phyloP scores from a whole-genome alignment of 768 basidiomycete species.

The Paxillus ammoniavirescens region DNA sequence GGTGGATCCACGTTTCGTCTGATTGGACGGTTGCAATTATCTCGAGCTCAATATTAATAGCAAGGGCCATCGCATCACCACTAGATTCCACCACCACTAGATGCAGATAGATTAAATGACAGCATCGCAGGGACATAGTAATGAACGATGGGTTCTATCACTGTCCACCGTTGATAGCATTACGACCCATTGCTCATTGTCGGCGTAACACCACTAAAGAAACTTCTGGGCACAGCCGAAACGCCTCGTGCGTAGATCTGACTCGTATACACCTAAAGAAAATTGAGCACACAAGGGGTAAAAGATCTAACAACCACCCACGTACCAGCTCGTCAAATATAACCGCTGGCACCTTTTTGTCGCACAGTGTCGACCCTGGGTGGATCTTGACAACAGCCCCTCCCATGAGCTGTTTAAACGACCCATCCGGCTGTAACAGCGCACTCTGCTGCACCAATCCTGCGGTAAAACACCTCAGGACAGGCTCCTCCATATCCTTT shows the following conservation, averaged over 20 bases:
- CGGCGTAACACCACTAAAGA: constrained; percentile 29
- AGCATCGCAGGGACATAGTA: neutral
- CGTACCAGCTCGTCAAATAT: constrained; percentile 92
- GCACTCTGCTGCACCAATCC: constrained; percentile 87
- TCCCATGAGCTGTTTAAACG: constrained; percentile 82
- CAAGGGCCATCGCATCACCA: too few species aligned
- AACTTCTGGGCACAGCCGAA: constrained; percentile 69
- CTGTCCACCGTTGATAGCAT: constrained; percentile 5
- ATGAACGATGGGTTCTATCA: constrained; percentile 4
- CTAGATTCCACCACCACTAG: neutral
- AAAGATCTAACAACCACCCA: constrained; percentile 1
- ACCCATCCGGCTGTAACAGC: constrained; percentile 78
- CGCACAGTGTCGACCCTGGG: constrained; percentile 78
- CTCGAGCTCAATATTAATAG: neutral
- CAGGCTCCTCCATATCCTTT: constrained; percentile 63
- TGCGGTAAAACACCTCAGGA: constrained; percentile 68
- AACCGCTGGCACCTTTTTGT: constrained; percentile 82
- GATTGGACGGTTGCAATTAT: too few species aligned
- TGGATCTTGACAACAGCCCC: constrained; percentile 85
- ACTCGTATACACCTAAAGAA: constrained; percentile 69
- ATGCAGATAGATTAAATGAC: constrained; percentile 12
- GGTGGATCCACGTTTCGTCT: too few species aligned
- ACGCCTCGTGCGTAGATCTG: constrained; percentile 92
- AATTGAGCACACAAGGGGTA: neutral
- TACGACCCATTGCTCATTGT: constrained; percentile 7